Evolutionary conservation across 106 monocot genomes (phyloP).

Genomic region (Triglochin maritima): DNA sequence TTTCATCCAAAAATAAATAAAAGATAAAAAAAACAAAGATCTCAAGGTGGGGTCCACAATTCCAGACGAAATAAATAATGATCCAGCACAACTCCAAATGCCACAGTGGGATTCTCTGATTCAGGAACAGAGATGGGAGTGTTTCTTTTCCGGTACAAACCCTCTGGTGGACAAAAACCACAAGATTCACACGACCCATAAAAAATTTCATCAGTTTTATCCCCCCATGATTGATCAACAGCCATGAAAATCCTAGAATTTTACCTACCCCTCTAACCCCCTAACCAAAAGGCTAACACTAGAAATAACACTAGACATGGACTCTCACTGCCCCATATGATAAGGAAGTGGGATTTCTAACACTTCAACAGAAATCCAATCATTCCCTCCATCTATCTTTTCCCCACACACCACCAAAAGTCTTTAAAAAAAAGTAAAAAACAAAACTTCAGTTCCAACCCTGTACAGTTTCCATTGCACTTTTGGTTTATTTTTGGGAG

Average conservation of each 20-base stretch:
- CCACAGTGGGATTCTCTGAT: slow-evolving; percentile 28
- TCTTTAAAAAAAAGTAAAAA: neutral
- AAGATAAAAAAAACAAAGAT: slow-evolving; percentile 4
- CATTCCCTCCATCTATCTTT: slow-evolving; percentile 10
- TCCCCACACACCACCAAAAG: slow-evolving; percentile 4
- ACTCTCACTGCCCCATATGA: slow-evolving; percentile 6
- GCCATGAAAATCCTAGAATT: slow-evolving; percentile 8
- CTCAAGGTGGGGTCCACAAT: slow-evolving; percentile 33
- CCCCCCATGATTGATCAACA: slow-evolving; percentile 37
- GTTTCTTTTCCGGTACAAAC: slow-evolving; percentile 2
- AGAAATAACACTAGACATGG: neutral
- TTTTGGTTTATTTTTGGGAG: too few species aligned
- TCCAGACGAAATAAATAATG: slow-evolving; percentile 24
- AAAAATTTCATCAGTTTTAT: slow-evolving; percentile 16
- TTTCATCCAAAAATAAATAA: slow-evolving; percentile 18
- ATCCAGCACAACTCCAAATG: slow-evolving; percentile 25
- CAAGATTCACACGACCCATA: slow-evolving; percentile 1
- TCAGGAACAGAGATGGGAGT: slow-evolving; percentile 16
- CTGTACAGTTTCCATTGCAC: neutral
- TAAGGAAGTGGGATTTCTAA: slow-evolving; percentile 3
- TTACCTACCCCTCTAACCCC: neutral
- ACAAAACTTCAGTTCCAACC: neutral
- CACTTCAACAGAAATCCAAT: slow-evolving; percentile 23
- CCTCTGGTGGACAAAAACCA: slow-evolving; percentile 1
- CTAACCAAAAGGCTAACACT: slow-evolving; percentile 8